phyloP scores from a whole-genome alignment of 2,329 filamentous ascomycete species.

The Anthostomella pinea region DNA sequence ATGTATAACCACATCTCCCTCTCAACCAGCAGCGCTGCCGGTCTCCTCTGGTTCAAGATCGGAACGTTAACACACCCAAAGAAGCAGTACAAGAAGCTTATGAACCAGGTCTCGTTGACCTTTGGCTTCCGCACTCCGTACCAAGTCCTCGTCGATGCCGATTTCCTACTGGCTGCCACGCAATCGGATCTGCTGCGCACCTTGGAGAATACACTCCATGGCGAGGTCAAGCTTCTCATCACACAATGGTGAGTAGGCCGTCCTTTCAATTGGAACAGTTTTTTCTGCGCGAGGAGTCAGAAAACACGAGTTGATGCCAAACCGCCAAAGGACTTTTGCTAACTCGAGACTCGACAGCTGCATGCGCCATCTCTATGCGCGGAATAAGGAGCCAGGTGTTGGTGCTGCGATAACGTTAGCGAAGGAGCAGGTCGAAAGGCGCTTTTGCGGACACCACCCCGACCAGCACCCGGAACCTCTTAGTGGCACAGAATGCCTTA shows the following conservation, averaged over 20 bases:
- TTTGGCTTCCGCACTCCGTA: constrained; percentile 94
- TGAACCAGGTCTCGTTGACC: constrained; percentile 83
- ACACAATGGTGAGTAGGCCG: constrained; percentile 73
- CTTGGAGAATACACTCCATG: constrained; percentile 80
- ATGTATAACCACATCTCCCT: too few relatives aligned
- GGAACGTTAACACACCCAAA: too few relatives aligned
- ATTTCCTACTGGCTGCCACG: constrained; percentile 77
- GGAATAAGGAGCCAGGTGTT: constrained; percentile 52
- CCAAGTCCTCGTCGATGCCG: constrained; percentile 84
- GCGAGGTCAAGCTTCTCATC: constrained; percentile 36
- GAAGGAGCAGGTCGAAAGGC: constrained; percentile 71
- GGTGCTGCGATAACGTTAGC: constrained; percentile 67
- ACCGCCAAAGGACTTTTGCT: too few relatives aligned
- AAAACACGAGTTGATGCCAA: too few relatives aligned
- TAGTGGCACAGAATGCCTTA: constrained; percentile 66
- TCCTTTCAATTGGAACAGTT: too few relatives aligned
- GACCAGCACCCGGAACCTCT: constrained; percentile 70
- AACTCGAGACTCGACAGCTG: too few relatives aligned
- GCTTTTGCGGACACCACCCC: constrained; percentile 75
- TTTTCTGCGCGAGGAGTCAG: too few relatives aligned
- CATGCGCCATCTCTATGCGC: constrained; percentile 73
- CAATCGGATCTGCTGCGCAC: constrained; percentile 79
- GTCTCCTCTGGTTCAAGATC: too few relatives aligned
- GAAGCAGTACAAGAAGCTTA: constrained; percentile 84
- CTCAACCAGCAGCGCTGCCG: too few relatives aligned